phyloP scores from a whole-genome alignment of 2,329 filamentous ascomycete genomes.

The Lasiodiplodia sp. region DNA sequence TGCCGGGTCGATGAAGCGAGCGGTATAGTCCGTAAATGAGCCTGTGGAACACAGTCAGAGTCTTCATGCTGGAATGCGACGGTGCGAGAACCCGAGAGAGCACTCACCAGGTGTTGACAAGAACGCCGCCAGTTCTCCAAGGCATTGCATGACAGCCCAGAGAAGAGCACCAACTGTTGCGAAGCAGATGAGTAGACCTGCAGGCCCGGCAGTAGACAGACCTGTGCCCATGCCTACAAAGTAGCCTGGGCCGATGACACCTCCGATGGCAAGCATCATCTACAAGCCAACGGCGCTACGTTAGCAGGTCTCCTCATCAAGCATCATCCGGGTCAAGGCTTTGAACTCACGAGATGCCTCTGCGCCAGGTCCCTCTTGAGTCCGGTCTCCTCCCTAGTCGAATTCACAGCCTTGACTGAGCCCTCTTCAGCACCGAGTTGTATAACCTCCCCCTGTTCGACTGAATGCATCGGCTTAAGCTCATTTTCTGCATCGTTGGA shows the following conservation, averaged over 20 bases:
- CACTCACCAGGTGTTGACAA: no score
- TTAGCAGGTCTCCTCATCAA: background rate
- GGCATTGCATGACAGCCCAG: no score
- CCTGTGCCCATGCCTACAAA: background rate
- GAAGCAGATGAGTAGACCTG: background rate
- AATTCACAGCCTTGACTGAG: background rate
- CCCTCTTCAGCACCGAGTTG: background rate
- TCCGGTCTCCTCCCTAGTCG: background rate
- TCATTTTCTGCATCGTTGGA: background rate
- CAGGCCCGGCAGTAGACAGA: background rate
- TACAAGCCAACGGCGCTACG: background rate
- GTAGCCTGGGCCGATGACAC: background rate
- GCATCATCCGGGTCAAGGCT: rapidly evolving
- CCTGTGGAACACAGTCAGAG: constrained; percentile 54
- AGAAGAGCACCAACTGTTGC: background rate
- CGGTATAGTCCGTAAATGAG: constrained; percentile 91
- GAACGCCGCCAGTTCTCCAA: no score
- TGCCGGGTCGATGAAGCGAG: constrained; percentile 87
- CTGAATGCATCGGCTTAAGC: background rate
- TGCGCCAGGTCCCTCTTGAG: background rate
- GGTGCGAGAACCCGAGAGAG: no score
- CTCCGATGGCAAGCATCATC: constrained; percentile 5
- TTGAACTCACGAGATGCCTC: background rate
- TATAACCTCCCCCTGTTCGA: background rate
- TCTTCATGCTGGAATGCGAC: background rate